Evolutionary conservation across 257 asterid species (phyloP), one percentile per base, ranked within the genome.

Genomic region (Linaria vulgaris): DNA sequence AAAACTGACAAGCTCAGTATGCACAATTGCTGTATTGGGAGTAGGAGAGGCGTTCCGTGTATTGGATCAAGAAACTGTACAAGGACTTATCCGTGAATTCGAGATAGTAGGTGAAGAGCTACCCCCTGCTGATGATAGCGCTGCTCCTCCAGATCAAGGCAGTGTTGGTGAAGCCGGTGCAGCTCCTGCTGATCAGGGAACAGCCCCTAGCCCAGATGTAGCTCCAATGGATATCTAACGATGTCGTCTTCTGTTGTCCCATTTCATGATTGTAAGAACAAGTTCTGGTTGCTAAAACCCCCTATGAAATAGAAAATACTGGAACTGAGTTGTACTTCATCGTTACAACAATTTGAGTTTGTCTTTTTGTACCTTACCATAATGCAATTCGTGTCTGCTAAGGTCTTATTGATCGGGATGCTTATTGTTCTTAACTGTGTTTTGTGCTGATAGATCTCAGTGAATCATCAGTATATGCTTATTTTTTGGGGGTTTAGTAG

Each of bases 141-240:
- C 68, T 44, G 77, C 76, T 22, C 66, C 77, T 53, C 61, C 75
- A 10, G 86, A 71, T 21, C 68, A 73, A 66, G 82, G 79, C 46
- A 65, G 21, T 19, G 76, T 49, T 20, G 76, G 74, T 34, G 83
- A 70, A 59, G 27, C 73, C 25, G 77, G 51, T 17, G 64, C 68
- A 27, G 48, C 79, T 23, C 73, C 90, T 24, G 56, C 62, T 20
- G 81, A 66, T 17, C 60, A 77, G 52, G 83, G 72, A 34, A 34
- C 41, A 8, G 41, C 41, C 10, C 10, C 41, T 34, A 34, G 41
- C 41, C 41, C 41, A 44, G 49, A 44, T 25, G 77, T 37, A 0
- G 75, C 88, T 50, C 91, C 88, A 9, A 84, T 84, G 91, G 91
- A 82, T 55, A 79, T 82, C 12, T 84, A 74, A 76, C 54, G 34